phyloP scores from a whole-genome alignment of 495 filamentous ascomycete genomes.

The Lasiosphaeria hispida region DNA sequence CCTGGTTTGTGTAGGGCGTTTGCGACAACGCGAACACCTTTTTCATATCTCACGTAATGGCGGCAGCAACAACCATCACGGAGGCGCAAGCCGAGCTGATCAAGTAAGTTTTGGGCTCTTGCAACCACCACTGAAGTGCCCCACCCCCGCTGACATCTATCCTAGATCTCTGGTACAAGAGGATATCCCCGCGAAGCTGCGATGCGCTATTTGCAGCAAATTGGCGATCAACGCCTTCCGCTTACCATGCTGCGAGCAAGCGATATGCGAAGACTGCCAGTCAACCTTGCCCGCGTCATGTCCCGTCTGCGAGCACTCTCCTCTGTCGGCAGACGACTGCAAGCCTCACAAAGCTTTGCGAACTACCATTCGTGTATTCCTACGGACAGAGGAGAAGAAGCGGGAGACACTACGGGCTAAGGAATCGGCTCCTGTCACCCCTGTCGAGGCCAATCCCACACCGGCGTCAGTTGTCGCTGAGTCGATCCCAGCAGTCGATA shows the following conservation, averaged over 20 bases:
- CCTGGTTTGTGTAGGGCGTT: conserved; percentile 8
- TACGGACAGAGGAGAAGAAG: conserved; percentile 87
- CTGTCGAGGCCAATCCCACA: conserved; percentile 34
- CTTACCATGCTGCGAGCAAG: conserved; percentile 91
- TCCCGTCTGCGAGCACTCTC: conserved; percentile 88
- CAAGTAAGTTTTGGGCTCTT: conserved; percentile 26
- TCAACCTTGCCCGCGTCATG: conserved; percentile 73
- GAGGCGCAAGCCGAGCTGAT: conserved; percentile 38
- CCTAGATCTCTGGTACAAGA: conserved; percentile 73
- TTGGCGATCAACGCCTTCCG: conserved; percentile 88
- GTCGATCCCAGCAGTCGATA: conserved; percentile 4
- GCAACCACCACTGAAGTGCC: not conserved
- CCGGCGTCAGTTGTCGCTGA: conserved; percentile 9
- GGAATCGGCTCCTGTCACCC: conserved; percentile 44
- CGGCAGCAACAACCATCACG: conserved; percentile 22
- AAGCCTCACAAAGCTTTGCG: conserved; percentile 84
- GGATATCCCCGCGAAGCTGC: conserved; percentile 89
- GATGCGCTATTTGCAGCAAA: conserved; percentile 89
- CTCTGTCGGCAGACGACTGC: conserved; percentile 80
- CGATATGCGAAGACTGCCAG: conserved; percentile 88
- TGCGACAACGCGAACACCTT: conserved; percentile 8
- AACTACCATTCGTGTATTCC: conserved; percentile 83
- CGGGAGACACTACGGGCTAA: conserved; percentile 58
- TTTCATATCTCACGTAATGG: conserved; percentile 23
- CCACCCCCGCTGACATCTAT: conserved; percentile 19